Evolutionary conservation across 2,329 filamentous ascomycete genomes (phyloP).

Genomic region (Exophiala dermatitidis): DNA sequence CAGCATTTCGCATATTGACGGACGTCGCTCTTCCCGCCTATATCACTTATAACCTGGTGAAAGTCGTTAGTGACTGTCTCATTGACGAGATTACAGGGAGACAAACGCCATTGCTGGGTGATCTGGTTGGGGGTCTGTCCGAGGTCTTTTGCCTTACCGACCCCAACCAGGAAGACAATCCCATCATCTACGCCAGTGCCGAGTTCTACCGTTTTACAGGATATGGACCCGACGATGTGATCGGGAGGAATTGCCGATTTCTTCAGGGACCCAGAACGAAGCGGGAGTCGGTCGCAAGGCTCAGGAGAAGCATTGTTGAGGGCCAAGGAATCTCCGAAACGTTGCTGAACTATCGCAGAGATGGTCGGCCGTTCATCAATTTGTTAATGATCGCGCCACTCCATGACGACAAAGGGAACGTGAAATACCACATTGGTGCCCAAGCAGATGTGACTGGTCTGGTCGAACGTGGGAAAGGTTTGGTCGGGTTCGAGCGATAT

Average conservation of each 20-base stretch:
- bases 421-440: slow-evolving; percentile 31
- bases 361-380: slow-evolving; percentile 32
- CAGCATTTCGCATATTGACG: slow-evolving; percentile 33
- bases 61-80: slow-evolving; percentile 37
- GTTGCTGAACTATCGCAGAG: slow-evolving; percentile 38
- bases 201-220: slow-evolving; percentile 41
- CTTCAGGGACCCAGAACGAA: slow-evolving; percentile 39
- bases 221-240: slow-evolving; percentile 38
- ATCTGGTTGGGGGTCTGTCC: slow-evolving; percentile 38
- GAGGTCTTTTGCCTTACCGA: slow-evolving; percentile 43
- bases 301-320: slow-evolving; percentile 33
- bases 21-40: slow-evolving; percentile 39
- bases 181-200: slow-evolving; percentile 41
- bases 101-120: slow-evolving; percentile 35
- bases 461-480: slow-evolving; percentile 27
- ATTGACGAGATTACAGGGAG: slow-evolving; percentile 41
- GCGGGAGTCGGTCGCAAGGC: slow-evolving; percentile 30
- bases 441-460: slow-evolving; percentile 31
- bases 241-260: slow-evolving; percentile 42
- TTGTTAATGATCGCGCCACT: slow-evolving; percentile 31
- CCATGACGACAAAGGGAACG: slow-evolving; percentile 29
- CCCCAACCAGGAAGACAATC: slow-evolving; percentile 39
- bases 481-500: slow-evolving; percentile 28
- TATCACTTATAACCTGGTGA: slow-evolving; percentile 36
- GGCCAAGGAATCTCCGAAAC: slow-evolving; percentile 40